phyloP scores from a whole-genome alignment of 1,139 yeast genomes.

The Candida sp. region DNA sequence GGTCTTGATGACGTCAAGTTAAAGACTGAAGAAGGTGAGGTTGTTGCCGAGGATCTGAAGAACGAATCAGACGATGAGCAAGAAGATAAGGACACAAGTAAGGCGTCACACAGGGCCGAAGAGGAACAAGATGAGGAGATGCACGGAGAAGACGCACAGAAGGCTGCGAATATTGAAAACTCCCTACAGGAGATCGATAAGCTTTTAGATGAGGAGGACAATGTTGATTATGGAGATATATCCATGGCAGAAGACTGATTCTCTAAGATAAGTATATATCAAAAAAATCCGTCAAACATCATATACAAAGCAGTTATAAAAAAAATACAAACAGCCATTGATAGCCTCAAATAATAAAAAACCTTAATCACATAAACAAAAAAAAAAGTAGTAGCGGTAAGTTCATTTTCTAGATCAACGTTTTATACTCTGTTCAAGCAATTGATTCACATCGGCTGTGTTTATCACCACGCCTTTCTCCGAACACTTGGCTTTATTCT shows the following conservation, averaged over 20 bases:
- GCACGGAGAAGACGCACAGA: conserved; percentile 4
- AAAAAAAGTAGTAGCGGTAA: background rate
- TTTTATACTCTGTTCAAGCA: conserved; percentile 48
- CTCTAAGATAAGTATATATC: background rate
- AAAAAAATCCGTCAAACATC: background rate
- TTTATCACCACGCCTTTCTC: conserved; percentile 89
- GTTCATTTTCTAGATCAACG: conserved; percentile 2
- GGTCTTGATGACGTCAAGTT: conserved; percentile 8
- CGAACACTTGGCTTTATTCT: conserved; percentile 94
- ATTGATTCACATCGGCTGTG: conserved; percentile 74
- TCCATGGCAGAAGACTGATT: conserved; percentile 19
- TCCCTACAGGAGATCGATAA: conserved; percentile 37
- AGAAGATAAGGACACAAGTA: background rate
- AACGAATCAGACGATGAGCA: background rate
- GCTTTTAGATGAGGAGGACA: conserved; percentile 43
- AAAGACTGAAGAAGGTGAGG: conserved; percentile 10
- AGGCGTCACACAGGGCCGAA: too few relatives aligned
- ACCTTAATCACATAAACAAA: background rate
- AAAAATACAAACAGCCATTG: background rate
- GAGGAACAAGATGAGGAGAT: conserved; percentile 14
- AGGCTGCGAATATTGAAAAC: conserved; percentile 19
- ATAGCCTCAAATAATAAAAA: background rate
- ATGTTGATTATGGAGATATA: conserved; percentile 39
- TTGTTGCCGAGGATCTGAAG: conserved; percentile 4
- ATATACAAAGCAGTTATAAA: background rate